Conservation (phyloP, 495 filamentous ascomycete species). For the Coniosporium apollinis region DNA sequence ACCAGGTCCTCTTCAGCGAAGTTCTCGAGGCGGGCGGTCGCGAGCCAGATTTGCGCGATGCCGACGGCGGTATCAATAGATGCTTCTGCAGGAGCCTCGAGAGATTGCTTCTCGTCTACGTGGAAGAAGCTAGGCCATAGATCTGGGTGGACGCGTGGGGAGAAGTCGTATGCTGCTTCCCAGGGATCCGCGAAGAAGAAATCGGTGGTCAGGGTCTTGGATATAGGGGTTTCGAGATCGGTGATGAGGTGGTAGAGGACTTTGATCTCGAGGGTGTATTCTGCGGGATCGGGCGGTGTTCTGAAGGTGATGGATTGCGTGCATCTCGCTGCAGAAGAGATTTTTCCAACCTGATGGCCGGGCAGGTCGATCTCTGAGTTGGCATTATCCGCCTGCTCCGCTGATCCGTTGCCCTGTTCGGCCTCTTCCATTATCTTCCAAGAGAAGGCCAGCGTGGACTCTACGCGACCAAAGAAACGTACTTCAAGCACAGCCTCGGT, state of each 20-base stretch:
- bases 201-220: slow-evolving; percentile 46
- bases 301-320: slow-evolving; percentile 32
- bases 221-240: slow-evolving; percentile 70
- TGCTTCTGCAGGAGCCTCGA: slow-evolving; percentile 7
- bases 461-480: slow-evolving; percentile 41
- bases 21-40: slow-evolving; percentile 55
- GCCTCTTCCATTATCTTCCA: slow-evolving; percentile 19
- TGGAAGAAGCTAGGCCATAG: slow-evolving; percentile 75
- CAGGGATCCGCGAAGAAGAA: slow-evolving; percentile 67
- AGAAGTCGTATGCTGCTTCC: slow-evolving; percentile 73
- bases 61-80: slow-evolving; percentile 25
- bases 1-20: slow-evolving; percentile 55
- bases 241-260: slow-evolving; percentile 61
- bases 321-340: slow-evolving; percentile 22
- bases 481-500: slow-evolving; percentile 53
- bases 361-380: neutral
- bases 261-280: slow-evolving; percentile 54
- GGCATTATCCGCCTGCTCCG: neutral
- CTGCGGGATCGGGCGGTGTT: slow-evolving; percentile 31
- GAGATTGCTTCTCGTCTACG: slow-evolving; percentile 9
- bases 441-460: slow-evolving; percentile 36
- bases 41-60: slow-evolving; percentile 63
- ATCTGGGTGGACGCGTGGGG: slow-evolving; percentile 55
- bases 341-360: slow-evolving; percentile 21
- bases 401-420: neutral